Evolutionary conservation across 1,284 basidiomycete species (phyloP).

Genomic region (Ceratobasidium theobromae): DNA sequence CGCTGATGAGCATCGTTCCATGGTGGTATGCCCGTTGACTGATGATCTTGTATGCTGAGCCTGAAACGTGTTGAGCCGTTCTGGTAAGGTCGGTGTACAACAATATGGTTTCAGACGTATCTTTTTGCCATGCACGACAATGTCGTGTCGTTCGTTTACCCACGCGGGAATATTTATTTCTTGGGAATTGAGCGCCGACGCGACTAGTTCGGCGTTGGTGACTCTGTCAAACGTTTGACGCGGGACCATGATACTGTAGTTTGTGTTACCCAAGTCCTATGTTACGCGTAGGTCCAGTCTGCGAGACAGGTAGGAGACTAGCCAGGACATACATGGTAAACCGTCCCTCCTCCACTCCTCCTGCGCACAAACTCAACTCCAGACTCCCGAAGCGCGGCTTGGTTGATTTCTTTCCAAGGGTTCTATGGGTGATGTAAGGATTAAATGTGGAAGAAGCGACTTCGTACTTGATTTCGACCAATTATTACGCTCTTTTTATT

Average conservation of each 20-base stretch:
- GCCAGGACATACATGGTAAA: constrained; percentile 83
- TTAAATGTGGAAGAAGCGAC: background rate
- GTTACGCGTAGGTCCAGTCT: background rate
- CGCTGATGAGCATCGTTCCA: constrained; percentile 97
- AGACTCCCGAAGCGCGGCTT: constrained; percentile 53
- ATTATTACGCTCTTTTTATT: constrained; percentile 91
- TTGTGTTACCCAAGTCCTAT: constrained; percentile 95
- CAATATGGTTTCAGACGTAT: constrained; percentile 55
- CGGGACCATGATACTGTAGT: constrained; percentile 93
- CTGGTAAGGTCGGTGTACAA: constrained; percentile 14
- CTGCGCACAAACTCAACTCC: constrained; percentile 81
- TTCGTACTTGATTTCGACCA: constrained; percentile 75
- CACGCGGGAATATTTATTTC: constrained; percentile 65
- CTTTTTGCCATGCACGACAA: constrained; percentile 81
- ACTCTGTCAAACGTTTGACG: constrained; percentile 78
- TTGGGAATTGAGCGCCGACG: constrained; percentile 69
- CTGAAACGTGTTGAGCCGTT: constrained; percentile 71
- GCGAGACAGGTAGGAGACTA: background rate
- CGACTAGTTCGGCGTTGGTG: constrained; percentile 75
- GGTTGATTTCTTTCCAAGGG: constrained; percentile 96
- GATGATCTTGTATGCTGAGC: constrained; percentile 96
- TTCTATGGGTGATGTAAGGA: constrained; percentile 59
- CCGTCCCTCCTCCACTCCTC: constrained; percentile 94
- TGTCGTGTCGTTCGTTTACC: constrained; percentile 90
- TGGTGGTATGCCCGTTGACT: constrained; percentile 94